Conservation (phyloP, 2,329 filamentous ascomycete genomes). For the Pezicula carpinea region DNA sequence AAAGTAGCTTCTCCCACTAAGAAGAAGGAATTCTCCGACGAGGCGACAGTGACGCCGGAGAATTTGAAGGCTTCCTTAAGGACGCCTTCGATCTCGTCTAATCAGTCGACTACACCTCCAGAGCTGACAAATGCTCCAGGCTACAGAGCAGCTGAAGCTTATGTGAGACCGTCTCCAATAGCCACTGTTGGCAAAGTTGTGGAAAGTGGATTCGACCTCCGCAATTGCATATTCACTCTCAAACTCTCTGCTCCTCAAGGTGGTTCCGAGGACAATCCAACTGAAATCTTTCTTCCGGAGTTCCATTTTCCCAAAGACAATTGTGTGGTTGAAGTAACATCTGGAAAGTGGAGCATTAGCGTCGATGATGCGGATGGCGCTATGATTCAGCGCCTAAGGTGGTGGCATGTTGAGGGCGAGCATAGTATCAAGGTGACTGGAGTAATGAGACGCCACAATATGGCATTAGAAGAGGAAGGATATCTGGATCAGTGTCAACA, state of each 20-base stretch:
- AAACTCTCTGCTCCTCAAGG: slow-evolving; percentile 57
- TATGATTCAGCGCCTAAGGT: slow-evolving; percentile 71
- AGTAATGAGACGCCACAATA: slow-evolving; percentile 59
- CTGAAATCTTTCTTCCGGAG: slow-evolving; percentile 80
- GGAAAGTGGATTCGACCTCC: slow-evolving; percentile 77
- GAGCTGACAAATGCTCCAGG: slow-evolving; percentile 63
- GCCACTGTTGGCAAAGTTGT: slow-evolving; percentile 66
- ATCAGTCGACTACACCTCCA: slow-evolving; percentile 45
- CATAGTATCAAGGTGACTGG: slow-evolving; percentile 77
- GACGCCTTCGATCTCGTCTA: slow-evolving; percentile 60
- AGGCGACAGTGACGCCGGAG: slow-evolving; percentile 61
- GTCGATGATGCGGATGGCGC: slow-evolving; percentile 65
- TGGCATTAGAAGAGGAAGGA: slow-evolving; percentile 57
- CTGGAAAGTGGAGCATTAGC: slow-evolving; percentile 86
- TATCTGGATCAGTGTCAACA: slow-evolving; percentile 68
- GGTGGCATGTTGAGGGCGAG: slow-evolving; percentile 89
- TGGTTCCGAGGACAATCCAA: slow-evolving; percentile 63
- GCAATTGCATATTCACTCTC: slow-evolving; percentile 71
- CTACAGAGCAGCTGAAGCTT: slow-evolving; percentile 88
- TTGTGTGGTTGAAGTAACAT: slow-evolving; percentile 69
- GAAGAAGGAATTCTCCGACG: slow-evolving; percentile 42
- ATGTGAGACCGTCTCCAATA: slow-evolving; percentile 79
- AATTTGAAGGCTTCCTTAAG: slow-evolving; percentile 73
- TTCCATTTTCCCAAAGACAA: slow-evolving; percentile 83
- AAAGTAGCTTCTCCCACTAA: slow-evolving; percentile 31